phyloP scores from a whole-genome alignment of 1,284 basidiomycete species.

The Leccinum griseonigrum region DNA sequence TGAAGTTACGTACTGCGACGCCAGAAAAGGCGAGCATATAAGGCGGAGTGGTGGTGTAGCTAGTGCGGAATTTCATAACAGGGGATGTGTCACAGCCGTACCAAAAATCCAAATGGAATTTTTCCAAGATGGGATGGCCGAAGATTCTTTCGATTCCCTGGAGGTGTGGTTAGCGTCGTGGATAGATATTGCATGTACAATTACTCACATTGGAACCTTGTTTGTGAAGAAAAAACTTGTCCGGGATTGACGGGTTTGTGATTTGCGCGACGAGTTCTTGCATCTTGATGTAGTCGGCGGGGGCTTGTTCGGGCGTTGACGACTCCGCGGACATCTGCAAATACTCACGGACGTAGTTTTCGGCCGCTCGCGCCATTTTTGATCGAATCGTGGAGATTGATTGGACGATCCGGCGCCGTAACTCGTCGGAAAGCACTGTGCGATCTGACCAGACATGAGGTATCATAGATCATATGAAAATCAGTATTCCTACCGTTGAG shows the following conservation, averaged over 20 bases:
- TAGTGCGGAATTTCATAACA: neutral
- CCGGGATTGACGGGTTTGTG: neutral
- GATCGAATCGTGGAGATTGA: neutral
- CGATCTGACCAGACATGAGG: neutral
- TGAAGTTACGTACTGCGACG: neutral
- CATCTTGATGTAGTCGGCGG: neutral
- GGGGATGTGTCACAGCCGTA: neutral
- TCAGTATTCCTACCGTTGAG: neutral
- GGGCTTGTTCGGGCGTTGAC: neutral
- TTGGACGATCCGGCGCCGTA: neutral
- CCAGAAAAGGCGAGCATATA: neutral
- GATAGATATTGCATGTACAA: neutral
- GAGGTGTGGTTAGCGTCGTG: neutral
- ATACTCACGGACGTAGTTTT: neutral
- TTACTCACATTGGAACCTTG: neutral
- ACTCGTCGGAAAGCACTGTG: neutral
- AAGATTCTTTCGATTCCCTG: neutral
- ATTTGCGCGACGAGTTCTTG: neutral
- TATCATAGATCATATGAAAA: neutral
- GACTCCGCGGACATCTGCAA: neutral
- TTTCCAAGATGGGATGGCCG: neutral
- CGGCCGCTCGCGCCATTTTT: neutral
- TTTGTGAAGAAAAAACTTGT: neutral
- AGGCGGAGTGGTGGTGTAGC: neutral
- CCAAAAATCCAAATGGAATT: neutral